A percentile compares a stretch with the other conserved stretches of the same genome.
phyloP scores from a whole-genome alignment of 2,329 filamentous ascomycete species.

The Phaeosphaeria sp. region DNA sequence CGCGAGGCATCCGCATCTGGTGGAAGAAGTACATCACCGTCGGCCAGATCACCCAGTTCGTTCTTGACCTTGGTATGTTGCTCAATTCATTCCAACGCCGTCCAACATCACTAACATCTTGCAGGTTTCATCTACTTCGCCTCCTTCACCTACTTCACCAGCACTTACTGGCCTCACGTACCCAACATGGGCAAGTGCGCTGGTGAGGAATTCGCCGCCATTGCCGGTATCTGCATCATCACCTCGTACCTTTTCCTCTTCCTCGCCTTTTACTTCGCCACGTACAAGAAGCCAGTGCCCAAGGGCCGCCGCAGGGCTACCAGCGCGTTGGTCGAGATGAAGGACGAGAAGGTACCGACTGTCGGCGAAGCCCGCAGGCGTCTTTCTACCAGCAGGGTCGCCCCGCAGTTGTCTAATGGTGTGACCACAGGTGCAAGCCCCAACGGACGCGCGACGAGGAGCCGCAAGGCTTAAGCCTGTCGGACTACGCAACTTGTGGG shows the following conservation, averaged over 20 bases:
- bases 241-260: constrained; percentile 96
- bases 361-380: constrained; percentile 59
- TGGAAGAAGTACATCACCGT: constrained; percentile 99
- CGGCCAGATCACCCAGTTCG: constrained; percentile 95
- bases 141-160: constrained; percentile 98
- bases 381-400: constrained; percentile 53
- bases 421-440: constrained; percentile 51
- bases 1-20: constrained; percentile 93
- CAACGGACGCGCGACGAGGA: constrained; percentile 69
- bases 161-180: constrained; percentile 83
- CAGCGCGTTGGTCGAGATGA: constrained; percentile 85
- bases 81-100: background rate
- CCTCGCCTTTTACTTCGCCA: constrained; percentile 98
- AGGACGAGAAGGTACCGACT: constrained; percentile 70
- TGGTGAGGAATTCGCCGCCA: constrained; percentile 95
- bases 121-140: constrained; percentile 97
- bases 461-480: constrained; percentile 70
- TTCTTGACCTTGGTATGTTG: constrained; percentile 88
- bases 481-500: constrained; percentile 1
- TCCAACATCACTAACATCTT: constrained; percentile 16
- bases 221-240: constrained; percentile 88
- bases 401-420: constrained; percentile 44
- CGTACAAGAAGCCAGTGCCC: constrained; percentile 85
- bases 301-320: constrained; percentile 78
- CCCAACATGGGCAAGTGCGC: constrained; percentile 87